Evolutionary conservation across 1,284 basidiomycete genomes (phyloP), one percentile per base, ranked within the genome.

Genomic region (Cronartium quercuum): DNA sequence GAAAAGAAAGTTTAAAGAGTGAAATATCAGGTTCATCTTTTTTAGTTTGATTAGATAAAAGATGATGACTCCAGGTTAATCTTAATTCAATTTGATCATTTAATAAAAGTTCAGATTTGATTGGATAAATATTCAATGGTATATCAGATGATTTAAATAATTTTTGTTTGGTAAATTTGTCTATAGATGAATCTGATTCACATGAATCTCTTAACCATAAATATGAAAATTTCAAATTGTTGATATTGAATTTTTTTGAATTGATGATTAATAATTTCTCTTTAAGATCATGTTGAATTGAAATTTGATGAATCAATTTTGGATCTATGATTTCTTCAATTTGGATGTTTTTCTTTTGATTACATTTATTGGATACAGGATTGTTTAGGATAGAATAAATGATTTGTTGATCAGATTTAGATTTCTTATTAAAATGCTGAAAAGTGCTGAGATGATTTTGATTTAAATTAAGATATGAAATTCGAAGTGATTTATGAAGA

Each of bases 81-180:
- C 7, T 15, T 0, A 71, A 34, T 66, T 73, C 44, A 58, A 51
- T 21, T 38, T 29, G 34, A 47, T 37, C 6, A 35, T 37, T 18
- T 44, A 66, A 6, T 13, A 34, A 34, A 24, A 66, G 35, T 29
- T 40, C n/a, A 40, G 38, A 66, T 61, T 66, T 35, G 38, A 61
- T 70, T 82, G 79, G 86, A 84, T 75, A 84, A 84, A 67, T 86
- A 80, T 85, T 76, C 0, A 86, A 84, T 4, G 83, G 80, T 10
- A 83, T 77, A 75, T 83, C 82, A 38, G 79, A 90, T 0, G 90
- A 87, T 65, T 86, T 83, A 80, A 89, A 88, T 0, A 92, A 84
- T 77, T 91, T 91, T 82, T 94, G 91, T 10, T 83, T 83, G 0
- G 89, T 91, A n/a, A 86, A 85, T 0, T 88, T 86, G 79, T 94